phyloP scores from a whole-genome alignment of 345 rosid genomes.

The Sonneratia alba region DNA sequence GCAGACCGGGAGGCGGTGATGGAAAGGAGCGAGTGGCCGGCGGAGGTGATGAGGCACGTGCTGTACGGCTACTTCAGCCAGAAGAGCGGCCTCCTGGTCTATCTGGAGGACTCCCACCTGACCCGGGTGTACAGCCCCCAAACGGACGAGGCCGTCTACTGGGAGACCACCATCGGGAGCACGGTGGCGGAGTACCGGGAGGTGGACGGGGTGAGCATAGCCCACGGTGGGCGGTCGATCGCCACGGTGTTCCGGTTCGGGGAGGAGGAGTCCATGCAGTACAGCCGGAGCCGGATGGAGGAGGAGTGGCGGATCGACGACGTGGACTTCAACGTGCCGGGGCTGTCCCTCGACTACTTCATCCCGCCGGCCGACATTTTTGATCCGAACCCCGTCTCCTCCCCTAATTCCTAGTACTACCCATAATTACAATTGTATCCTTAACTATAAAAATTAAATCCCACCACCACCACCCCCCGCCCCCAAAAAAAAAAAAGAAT shows the following conservation, averaged over 20 bases:
- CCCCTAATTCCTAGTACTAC: not conserved
- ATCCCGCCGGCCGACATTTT: constrained; percentile 89
- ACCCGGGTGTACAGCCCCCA: constrained; percentile 38
- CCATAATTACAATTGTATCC: not conserved
- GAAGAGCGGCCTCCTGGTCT: constrained; percentile 70
- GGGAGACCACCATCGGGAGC: constrained; percentile 94
- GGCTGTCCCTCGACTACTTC: constrained; percentile 75
- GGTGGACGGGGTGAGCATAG: constrained; percentile 69
- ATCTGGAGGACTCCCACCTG: constrained; percentile 84
- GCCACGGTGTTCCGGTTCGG: constrained; percentile 85
- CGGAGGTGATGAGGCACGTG: constrained; percentile 83
- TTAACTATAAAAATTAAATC: not conserved
- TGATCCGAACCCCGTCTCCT: constrained; percentile 24
- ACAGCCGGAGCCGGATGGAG: constrained; percentile 79
- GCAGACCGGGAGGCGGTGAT: constrained; percentile 68
- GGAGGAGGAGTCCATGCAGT: constrained; percentile 51
- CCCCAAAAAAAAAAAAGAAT: not conserved
- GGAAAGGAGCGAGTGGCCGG: constrained; percentile 81
- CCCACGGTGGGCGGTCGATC: constrained; percentile 77
- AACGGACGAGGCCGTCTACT: constrained; percentile 40
- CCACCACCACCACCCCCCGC: too few relatives aligned
- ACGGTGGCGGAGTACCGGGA: constrained; percentile 78
- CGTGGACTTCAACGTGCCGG: constrained; percentile 80
- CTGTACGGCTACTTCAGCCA: constrained; percentile 93
- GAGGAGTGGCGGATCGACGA: constrained; percentile 89